phyloP scores from a whole-genome alignment of 2,329 filamentous ascomycete genomes.

The Cordyceps fumosorosea region DNA sequence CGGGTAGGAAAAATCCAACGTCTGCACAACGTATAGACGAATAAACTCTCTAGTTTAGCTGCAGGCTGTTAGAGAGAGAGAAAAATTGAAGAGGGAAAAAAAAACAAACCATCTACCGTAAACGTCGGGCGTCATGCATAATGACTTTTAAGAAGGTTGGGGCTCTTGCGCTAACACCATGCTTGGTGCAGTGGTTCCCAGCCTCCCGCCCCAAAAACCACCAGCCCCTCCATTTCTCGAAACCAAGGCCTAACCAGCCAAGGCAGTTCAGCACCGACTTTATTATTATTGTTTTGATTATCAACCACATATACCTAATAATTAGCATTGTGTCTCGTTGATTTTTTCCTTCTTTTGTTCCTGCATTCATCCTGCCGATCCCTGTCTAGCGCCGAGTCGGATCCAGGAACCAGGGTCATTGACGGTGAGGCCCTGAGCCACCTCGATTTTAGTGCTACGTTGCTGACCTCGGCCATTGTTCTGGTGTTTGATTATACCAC shows the following conservation, averaged over 20 bases:
- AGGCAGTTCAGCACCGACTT: background rate
- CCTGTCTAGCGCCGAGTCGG: background rate
- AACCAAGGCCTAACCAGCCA: background rate
- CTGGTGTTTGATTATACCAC: background rate
- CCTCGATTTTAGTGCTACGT: background rate
- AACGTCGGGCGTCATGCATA: constrained; percentile 24
- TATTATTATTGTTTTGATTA: background rate
- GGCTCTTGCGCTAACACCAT: constrained; percentile 15
- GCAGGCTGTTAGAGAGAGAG: background rate
- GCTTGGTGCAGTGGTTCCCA: constrained; percentile 20
- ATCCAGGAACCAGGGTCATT: background rate
- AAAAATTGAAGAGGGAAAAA: background rate
- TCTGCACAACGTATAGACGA: background rate
- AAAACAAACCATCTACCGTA: constrained; percentile 13
- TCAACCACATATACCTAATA: background rate
- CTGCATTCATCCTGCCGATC: background rate
- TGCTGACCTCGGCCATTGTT: background rate
- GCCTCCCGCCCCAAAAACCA: constrained; percentile 22
- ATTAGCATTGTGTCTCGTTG: background rate
- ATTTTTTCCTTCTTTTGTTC: background rate
- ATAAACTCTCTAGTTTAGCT: background rate
- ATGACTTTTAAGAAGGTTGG: constrained; percentile 23
- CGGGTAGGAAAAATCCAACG: background rate
- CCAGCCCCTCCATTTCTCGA: constrained; percentile 14
- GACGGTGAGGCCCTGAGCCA: background rate